Percentiles rank a stretch among this genome's conserved stretches.
These are phyloP conservation scores for Diutina neorugosa DNA, from an alignment of 1,139 yeast species.

Conservation along the genomic window DNA sequence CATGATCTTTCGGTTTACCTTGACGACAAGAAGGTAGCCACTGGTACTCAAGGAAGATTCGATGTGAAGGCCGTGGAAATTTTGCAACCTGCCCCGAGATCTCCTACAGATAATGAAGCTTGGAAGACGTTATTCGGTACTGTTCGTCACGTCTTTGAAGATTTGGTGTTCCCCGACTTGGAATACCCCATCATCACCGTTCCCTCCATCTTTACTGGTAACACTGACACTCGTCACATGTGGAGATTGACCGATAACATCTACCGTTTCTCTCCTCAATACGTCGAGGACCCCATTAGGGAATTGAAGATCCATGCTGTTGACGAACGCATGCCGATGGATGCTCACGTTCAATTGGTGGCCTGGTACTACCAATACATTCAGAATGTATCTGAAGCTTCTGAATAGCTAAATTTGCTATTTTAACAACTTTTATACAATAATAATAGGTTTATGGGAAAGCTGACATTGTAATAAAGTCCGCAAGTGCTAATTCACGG, in stretches of 20 bases:
- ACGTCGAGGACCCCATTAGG: constrained; percentile 7
- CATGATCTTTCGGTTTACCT: constrained; percentile 34
- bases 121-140: constrained; percentile 49
- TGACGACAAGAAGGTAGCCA: constrained; percentile 6
- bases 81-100: constrained; percentile 49
- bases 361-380: constrained; percentile 45
- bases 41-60: constrained; percentile 35
- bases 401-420: background rate
- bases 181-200: constrained; percentile 19
- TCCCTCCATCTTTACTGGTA: constrained; percentile 25
- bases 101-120: constrained; percentile 33
- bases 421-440: background rate
- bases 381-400: constrained; percentile 6
- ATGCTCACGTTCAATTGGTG: constrained; percentile 42
- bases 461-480: too few species aligned
- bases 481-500: too few species aligned
- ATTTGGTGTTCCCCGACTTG: constrained; percentile 21
- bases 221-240: constrained; percentile 53
- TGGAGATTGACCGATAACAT: constrained; percentile 67
- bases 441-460: too few species aligned
- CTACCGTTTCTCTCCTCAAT: constrained; percentile 41
- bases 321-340: constrained; percentile 41
- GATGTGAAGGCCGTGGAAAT: constrained; percentile 19
- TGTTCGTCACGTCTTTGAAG: constrained; percentile 43
- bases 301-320: constrained; percentile 38